Base-by-base conservation (phyloP, 306 rosid genomes). In the Cicer pinnatifidum region DNA sequence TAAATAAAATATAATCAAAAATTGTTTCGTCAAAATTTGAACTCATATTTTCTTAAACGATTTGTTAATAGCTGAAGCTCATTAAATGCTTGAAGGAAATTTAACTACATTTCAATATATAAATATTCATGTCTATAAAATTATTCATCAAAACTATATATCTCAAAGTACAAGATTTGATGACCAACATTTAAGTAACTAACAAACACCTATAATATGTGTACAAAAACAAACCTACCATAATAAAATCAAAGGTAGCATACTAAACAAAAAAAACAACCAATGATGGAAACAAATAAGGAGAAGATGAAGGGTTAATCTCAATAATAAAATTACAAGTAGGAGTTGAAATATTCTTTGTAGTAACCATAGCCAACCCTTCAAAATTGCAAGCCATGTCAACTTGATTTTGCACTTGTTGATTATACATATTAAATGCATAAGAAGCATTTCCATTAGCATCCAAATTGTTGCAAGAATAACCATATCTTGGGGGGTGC, bases 401-500 rank as follows among this genome's bases (percentile, higher is more conserved):
- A 75, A 88, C 83, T 80, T 94, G 98, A 87, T 91, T 81, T 78
- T 94, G 91, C 11, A 64, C 87, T 78, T 94, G 98, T 17, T 17
- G 19, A 71, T 78, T 91, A 72, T 91, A 17, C 19, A 17, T 17
- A 17, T 17, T 17, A 17, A 17, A 17, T 17, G 19, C 19, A 17
- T 17, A 17, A 94, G 89, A 17, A 94, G 89, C 96, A 78, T 94
- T 91, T 56, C 95, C 98, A 72, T 94, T 91, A 8, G 95, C 91
- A 66, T 91, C 98, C 83, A 94, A 67, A 17, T 16, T 76, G 69
- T 88, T 94, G 88, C 98, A 94, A 61, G 97, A 88, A 35, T 97
- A 94, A 0, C 98, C 97, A 73, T 91, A 91, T 3, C 96, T 95
- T 15, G 94, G 1, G 96, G 75, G 8, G 98, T 94, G 80, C 98